Percentiles rank a stretch among this genome's conserved stretches.
Conservation (phyloP, 805 yeast genomes). For the Barnettozyma botsteinii region DNA sequence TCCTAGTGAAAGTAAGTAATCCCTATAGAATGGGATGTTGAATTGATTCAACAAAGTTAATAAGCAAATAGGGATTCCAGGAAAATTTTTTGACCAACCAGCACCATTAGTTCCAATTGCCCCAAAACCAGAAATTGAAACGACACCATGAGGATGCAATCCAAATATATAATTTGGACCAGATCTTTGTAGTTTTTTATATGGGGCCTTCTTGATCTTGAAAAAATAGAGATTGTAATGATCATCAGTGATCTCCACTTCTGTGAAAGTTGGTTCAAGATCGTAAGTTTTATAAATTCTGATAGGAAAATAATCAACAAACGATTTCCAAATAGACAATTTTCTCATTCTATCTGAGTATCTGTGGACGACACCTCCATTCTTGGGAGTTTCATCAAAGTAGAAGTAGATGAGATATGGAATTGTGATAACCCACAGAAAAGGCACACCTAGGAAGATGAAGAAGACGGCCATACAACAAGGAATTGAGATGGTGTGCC, state of each 20-base stretch:
- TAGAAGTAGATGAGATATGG: constrained; percentile 59
- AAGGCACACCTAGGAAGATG: constrained; percentile 49
- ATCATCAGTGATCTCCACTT: constrained; percentile 23
- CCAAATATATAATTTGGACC: constrained; percentile 86
- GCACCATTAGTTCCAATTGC: constrained; percentile 80
- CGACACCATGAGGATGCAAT: constrained; percentile 95
- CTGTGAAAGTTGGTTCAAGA: constrained; percentile 66
- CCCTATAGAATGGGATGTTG: constrained; percentile 77
- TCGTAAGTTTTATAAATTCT: constrained; percentile 59
- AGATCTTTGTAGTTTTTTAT: constrained; percentile 31
- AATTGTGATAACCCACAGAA: constrained; percentile 61
- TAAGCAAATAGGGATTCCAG: constrained; percentile 76
- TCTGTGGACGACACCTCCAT: constrained; percentile 62
- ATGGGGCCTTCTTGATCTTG: constrained; percentile 22
- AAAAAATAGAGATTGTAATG: constrained; percentile 12
- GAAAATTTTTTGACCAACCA: constrained; percentile 59
- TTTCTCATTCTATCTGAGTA: constrained; percentile 53
- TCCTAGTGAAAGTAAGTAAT: constrained; percentile 76
- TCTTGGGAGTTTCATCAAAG: constrained; percentile 62
- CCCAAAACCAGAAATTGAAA: constrained; percentile 87
- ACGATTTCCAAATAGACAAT: constrained; percentile 59
- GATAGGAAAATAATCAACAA: constrained; percentile 78
- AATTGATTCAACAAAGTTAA: constrained; percentile 83
- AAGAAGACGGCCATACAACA: constrained; percentile 49
- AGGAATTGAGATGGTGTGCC: constrained; percentile 73